These are phyloP conservation scores for Tephrocybe sp. DNA, from an alignment of 768 basidiomycete genomes.

Conservation along the genomic window DNA sequence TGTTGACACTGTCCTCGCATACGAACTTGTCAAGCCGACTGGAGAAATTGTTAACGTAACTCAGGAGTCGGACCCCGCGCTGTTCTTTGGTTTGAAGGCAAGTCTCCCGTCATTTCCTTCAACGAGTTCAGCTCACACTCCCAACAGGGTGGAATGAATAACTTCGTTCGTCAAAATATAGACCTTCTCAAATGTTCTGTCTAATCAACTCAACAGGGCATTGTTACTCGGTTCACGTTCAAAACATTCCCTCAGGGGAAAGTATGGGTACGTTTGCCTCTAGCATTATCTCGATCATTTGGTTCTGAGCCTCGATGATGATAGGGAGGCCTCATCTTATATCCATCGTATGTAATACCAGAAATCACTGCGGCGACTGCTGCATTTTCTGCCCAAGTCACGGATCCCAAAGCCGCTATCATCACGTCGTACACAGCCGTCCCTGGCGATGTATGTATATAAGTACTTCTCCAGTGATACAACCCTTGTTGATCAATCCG, in stretches of 20 bases:
- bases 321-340: slow-evolving; percentile 49
- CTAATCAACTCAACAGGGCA: slow-evolving; percentile 34
- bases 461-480: neutral
- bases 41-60: slow-evolving; percentile 40
- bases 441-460: slow-evolving; percentile 21
- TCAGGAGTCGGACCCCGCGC: slow-evolving; percentile 26
- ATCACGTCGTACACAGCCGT: slow-evolving; percentile 43
- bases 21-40: slow-evolving; percentile 54
- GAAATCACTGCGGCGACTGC: slow-evolving; percentile 33
- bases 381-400: slow-evolving; percentile 37
- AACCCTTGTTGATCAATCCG: neutral
- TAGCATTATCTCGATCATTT: neutral
- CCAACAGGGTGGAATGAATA: slow-evolving; percentile 56
- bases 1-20: slow-evolving; percentile 50
- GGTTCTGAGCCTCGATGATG: neutral
- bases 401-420: slow-evolving; percentile 48
- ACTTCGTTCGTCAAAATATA: slow-evolving; percentile 34
- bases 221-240: slow-evolving; percentile 56
- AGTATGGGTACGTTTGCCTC: slow-evolving; percentile 47
- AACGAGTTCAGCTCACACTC: neutral
- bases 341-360: slow-evolving; percentile 19
- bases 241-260: slow-evolving; percentile 49
- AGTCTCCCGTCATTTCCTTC: neutral
- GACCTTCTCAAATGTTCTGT: neutral
- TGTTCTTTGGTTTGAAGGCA: slow-evolving; percentile 43